Evolutionary conservation across 1,284 basidiomycete genomes (phyloP).

Genomic region (Trametes polyzona): DNA sequence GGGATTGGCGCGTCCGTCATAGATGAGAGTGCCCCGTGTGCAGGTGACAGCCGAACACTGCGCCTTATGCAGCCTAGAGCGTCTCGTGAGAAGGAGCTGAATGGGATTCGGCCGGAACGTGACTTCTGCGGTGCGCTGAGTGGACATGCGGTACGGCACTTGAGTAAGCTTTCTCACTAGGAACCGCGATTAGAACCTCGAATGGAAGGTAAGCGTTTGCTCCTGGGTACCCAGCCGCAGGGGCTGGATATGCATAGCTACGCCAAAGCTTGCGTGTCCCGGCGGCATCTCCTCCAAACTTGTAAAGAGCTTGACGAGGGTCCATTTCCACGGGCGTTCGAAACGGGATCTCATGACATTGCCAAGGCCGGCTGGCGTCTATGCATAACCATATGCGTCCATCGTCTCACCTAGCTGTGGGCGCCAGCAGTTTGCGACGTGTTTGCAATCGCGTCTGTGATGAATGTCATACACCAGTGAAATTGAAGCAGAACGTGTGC

Average conservation of each 20-base stretch:
- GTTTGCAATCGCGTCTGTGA: too few relatives aligned
- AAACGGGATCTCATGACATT: too few relatives aligned
- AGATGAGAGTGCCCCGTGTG: not conserved
- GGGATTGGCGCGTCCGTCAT: not conserved
- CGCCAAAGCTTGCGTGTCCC: not conserved
- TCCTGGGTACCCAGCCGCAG: not conserved
- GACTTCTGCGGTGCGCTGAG: not conserved
- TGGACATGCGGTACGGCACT: not conserved
- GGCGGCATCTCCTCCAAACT: not conserved
- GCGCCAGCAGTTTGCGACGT: too few relatives aligned
- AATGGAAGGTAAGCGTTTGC: not conserved
- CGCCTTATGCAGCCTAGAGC: not conserved
- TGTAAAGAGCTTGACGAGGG: too few relatives aligned
- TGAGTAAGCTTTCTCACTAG: constrained; percentile 14
- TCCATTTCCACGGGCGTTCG: too few relatives aligned
- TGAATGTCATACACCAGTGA: too few relatives aligned
- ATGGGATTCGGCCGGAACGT: not conserved
- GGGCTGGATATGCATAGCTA: not conserved
- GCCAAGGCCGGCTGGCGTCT: too few relatives aligned
- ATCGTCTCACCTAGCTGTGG: too few relatives aligned
- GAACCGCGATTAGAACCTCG: not conserved
- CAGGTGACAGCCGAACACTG: not conserved
- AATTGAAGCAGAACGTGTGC: too few relatives aligned
- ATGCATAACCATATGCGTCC: too few relatives aligned
- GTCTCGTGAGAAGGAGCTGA: constrained; percentile 1